Conservation (phyloP, 1,284 basidiomycete species). For the Psilocybe mexicana region DNA sequence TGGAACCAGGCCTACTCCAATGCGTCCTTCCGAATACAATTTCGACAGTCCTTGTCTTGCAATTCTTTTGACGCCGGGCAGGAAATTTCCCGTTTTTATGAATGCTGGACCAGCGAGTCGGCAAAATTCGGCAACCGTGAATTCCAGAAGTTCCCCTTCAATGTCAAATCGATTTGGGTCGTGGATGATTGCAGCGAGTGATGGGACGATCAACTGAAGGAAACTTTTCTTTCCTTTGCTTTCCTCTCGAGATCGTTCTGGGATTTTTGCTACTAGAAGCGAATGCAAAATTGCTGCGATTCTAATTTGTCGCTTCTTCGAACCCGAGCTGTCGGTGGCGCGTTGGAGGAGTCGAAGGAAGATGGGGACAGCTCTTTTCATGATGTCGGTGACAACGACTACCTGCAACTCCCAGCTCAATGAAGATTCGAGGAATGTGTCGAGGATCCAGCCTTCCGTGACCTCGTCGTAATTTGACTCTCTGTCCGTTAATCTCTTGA, state of each 20-base stretch:
- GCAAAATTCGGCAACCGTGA: slow-evolving; percentile 33
- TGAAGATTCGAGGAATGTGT: slow-evolving; percentile 38
- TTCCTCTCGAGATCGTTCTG: slow-evolving; percentile 26
- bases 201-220: slow-evolving; percentile 32
- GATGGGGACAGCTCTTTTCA: slow-evolving; percentile 33
- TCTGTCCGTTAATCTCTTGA: slow-evolving; percentile 30
- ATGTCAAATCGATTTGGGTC: slow-evolving; percentile 32
- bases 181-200: slow-evolving; percentile 32
- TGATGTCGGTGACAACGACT: slow-evolving; percentile 35
- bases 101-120: slow-evolving; percentile 32
- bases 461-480: slow-evolving; percentile 31
- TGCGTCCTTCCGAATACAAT: slow-evolving; percentile 33
- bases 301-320: slow-evolving; percentile 31
- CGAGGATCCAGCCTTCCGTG: slow-evolving; percentile 37
- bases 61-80: slow-evolving; percentile 24
- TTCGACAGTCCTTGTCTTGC: slow-evolving; percentile 32
- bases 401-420: slow-evolving; percentile 37
- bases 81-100: slow-evolving; percentile 29
- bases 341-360: slow-evolving; percentile 34
- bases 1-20: slow-evolving; percentile 31
- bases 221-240: slow-evolving; percentile 29
- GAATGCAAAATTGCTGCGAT: slow-evolving; percentile 33
- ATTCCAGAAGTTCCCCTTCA: slow-evolving; percentile 30
- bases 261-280: slow-evolving; percentile 27
- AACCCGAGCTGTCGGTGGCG: slow-evolving; percentile 28